Evolutionary conservation across 2,329 filamentous ascomycete genomes (phyloP).

Genomic region (Diplodia intermedia): DNA sequence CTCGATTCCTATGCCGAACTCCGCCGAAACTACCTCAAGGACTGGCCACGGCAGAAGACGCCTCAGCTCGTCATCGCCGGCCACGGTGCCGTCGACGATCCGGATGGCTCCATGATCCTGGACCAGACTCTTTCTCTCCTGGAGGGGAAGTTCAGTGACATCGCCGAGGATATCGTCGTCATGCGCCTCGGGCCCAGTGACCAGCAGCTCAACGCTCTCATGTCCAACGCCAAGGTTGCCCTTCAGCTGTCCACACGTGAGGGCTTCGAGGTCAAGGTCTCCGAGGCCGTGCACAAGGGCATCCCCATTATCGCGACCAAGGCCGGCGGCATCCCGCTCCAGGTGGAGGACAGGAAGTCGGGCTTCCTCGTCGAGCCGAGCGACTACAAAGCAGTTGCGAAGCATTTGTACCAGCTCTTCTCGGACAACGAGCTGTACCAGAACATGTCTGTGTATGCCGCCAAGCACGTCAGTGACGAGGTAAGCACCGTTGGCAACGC

Average conservation of each 20-base stretch:
- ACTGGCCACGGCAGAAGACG: constrained; percentile 56
- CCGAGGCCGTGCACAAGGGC: constrained; percentile 80
- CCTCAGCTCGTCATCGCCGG: constrained; percentile 80
- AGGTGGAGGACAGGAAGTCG: constrained; percentile 73
- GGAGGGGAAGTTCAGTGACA: constrained; percentile 61
- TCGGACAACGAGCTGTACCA: constrained; percentile 69
- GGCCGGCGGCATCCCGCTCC: constrained; percentile 80
- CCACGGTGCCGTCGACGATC: constrained; percentile 81
- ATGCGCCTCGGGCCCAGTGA: constrained; percentile 80
- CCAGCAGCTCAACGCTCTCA: constrained; percentile 77
- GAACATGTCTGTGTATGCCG: constrained; percentile 71
- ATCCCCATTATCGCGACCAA: constrained; percentile 77
- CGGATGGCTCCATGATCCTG: constrained; percentile 75
- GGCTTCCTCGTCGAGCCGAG: constrained; percentile 77
- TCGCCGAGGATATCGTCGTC: constrained; percentile 68
- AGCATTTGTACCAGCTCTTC: constrained; percentile 70
- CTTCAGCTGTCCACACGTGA: constrained; percentile 82
- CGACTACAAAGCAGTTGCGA: constrained; percentile 73
- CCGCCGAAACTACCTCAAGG: constrained; percentile 64
- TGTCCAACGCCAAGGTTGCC: constrained; percentile 74
- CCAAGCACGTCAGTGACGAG: constrained; percentile 75
- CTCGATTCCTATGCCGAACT: constrained; percentile 78
- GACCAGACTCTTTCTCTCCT: constrained; percentile 74
- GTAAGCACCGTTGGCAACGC: constrained; percentile 82
- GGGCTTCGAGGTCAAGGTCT: constrained; percentile 87